Conservation (phyloP, 2,329 filamentous ascomycete genomes). For the Fusarium buharicum region DNA sequence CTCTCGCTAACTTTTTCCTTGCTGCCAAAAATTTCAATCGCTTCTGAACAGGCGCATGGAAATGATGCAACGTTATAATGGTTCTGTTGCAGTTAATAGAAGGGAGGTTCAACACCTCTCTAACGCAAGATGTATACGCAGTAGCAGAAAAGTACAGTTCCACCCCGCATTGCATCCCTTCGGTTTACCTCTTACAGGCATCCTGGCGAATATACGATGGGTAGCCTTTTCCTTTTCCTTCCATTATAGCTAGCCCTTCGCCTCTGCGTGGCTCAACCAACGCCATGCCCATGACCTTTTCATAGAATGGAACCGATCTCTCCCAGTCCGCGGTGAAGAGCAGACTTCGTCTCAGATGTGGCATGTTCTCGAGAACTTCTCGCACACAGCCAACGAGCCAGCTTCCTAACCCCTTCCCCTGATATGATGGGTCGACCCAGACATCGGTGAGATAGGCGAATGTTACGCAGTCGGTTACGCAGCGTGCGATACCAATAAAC, state of each 20-base stretch:
- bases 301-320: constrained; percentile 50
- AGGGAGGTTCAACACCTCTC: too few species aligned
- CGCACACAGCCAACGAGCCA: constrained; percentile 70
- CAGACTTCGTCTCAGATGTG: constrained; percentile 64
- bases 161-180: too few species aligned
- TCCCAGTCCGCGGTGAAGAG: constrained; percentile 57
- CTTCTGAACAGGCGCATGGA: too few species aligned
- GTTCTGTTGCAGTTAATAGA: too few species aligned
- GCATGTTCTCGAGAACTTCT: constrained; percentile 62
- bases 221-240: constrained; percentile 40
- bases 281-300: constrained; percentile 47
- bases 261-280: constrained; percentile 38
- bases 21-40: too few species aligned
- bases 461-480: constrained; percentile 72
- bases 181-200: too few species aligned
- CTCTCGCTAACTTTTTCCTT: too few species aligned
- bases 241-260: constrained; percentile 45
- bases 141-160: too few species aligned
- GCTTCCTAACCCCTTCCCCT: constrained; percentile 66
- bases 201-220: constrained; percentile 16
- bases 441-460: constrained; percentile 73
- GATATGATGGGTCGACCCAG: constrained; percentile 65
- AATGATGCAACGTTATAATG: too few species aligned
- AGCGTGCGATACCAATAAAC: constrained; percentile 52
- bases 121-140: too few species aligned